Evolutionary conservation across 2,329 filamentous ascomycete genomes (phyloP), one percentile per base, ranked within the genome.

Genomic region (Xylariaceae sp.): DNA sequence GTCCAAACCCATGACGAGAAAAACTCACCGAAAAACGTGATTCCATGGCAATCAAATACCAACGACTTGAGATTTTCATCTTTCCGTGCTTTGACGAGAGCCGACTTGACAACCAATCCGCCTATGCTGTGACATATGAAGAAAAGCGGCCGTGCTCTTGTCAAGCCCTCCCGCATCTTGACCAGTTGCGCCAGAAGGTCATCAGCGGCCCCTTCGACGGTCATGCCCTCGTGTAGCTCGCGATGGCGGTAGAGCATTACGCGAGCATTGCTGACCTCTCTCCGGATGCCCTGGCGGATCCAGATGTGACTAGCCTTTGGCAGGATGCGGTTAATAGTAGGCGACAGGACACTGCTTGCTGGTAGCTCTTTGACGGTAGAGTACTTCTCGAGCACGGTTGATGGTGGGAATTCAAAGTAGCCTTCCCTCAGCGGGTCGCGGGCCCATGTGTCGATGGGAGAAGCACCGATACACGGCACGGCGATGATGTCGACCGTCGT

Each of bases 91-190:
- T 66, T 70, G 6, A 71, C 64, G 29, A 81, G 51, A 2, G 73
- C 74, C 50, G 69, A 62, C 60, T 81, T 81, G 5, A 71, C 71
- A 1, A 81, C 73, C 17, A 81, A 52, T 0, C 78, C 78, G 1
- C 78, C 78, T 5, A 81, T 65, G 32, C 76, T 78, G 41, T 82
- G 78, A 9, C 69, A 76, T 9, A 81, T 65, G 51, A 81, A 78
- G 43, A 81, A 67, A 2, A 81, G 49, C 0, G 77, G 78, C 4
- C 77, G 67, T 2, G 60, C 59, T 29, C 57, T 57, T 14, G 55
- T 53, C 34, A 59, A 29, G 1, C 50, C 52, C 4, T 43, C 44
- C 15, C 69, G 55, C 36, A 67, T 51, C 24, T 48, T 56, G 17
- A 47, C 47, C 9, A 76, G 44, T 17, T 73, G 63, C 3, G 67